phyloP scores from a whole-genome alignment of 1,284 basidiomycete genomes.

The Salmacisia buchloeana region DNA sequence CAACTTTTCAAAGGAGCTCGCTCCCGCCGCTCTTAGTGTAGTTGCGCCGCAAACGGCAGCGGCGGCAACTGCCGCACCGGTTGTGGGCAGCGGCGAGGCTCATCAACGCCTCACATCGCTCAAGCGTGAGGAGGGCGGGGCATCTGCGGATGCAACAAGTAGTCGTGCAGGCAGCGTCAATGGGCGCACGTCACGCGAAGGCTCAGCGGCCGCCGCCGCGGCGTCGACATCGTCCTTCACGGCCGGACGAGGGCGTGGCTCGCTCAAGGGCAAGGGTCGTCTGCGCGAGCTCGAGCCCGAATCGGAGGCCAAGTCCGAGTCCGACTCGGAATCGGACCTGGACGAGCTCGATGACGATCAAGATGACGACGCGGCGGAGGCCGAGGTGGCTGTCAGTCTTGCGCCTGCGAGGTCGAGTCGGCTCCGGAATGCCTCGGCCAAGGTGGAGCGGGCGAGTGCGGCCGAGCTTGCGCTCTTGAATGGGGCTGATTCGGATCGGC shows the following conservation, averaged over 20 bases:
- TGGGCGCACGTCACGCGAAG: neutral
- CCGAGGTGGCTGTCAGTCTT: no score
- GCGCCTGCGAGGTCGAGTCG: no score
- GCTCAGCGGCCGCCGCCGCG: neutral
- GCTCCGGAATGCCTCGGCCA: neutral
- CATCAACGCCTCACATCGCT: neutral
- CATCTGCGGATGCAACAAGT: neutral
- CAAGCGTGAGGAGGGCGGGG: conserved; percentile 3
- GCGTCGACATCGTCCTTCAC: neutral
- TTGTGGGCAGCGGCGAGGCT: neutral
- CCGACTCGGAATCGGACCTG: conserved; percentile 4
- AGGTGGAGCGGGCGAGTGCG: neutral
- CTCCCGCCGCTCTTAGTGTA: conserved; percentile 11
- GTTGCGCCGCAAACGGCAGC: neutral
- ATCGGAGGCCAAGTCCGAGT: conserved; percentile 9
- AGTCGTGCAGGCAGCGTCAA: neutral
- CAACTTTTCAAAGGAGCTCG: conserved; percentile 64
- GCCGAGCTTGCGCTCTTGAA: neutral
- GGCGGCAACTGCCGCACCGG: neutral
- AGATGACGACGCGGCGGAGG: conserved; percentile 10
- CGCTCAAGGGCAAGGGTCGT: no score
- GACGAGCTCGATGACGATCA: conserved; percentile 13
- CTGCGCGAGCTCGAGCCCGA: conserved; percentile 8
- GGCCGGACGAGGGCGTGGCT: no score
- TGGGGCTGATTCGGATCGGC: neutral